Evolutionary conservation across 164 flowering plant genomes (phyloP), one percentile per base, ranked within the genome.

Genomic region (Houttuynia cordata): DNA sequence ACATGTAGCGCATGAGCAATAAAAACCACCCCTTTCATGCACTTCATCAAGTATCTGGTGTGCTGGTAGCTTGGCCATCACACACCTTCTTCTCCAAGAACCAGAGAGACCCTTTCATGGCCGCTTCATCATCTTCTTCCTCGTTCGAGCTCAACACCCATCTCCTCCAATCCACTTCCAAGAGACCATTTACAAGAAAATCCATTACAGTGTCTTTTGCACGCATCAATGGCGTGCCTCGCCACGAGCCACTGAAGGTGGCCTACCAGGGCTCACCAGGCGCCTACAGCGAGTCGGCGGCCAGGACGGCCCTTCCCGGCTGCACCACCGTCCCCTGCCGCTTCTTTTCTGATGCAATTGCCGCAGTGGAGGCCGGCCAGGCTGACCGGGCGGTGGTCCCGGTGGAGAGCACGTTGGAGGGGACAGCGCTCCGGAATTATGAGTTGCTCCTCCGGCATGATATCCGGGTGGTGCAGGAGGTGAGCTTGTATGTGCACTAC

Each of bases 211-310:
- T 10, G 6, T 6, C 10, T 6, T 40, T 10, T 40, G 14, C 49
- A 42, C 49, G 1, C 12, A 10, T 14, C 49, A 42, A 42, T 14
- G 17, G 49, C 10, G 17, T 10, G 49, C 49, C 49, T 42, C 17
- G 49, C 49, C 49, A 10, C 19, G 55, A 52, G 24, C 21, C 23
- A 10, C 63, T 61, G 3, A 64, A 61, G 23, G 60, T 72, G 13
- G 71, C 75, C 18, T 72, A 72, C 39, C 75, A 72, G 58, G 75
- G 75, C n/a, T 64, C 53, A 17, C 69, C 75, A 6, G 75, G 75
- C 15, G 75, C 75, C 18, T 72, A 68, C 65, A 72, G 75, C 51
- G 75, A 72, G 42, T 58, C 62, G 24, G 75, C 75, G 7, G 75
- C 71, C 7, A 64, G 62, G 49, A 58, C 68, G 15, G 71, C 75